These are phyloP conservation scores for Thoreauomyces humboldtii DNA, from an alignment of 192 early-diverging fungal genomes.

Conservation along the genomic window DNA sequence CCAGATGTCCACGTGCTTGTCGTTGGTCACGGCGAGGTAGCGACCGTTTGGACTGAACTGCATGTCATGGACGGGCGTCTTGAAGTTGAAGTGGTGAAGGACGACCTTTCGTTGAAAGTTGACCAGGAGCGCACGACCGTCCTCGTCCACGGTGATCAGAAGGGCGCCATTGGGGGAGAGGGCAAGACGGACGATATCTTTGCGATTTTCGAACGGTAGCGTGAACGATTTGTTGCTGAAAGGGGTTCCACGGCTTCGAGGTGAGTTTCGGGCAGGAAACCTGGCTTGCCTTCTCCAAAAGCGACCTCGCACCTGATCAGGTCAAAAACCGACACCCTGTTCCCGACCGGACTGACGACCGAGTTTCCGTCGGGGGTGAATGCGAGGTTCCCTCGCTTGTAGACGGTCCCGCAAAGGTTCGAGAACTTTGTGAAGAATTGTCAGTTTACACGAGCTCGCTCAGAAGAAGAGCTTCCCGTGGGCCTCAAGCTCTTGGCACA, in stretches of 20 bases:
- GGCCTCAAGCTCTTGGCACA: neutral
- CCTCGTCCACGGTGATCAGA: constrained; percentile 91
- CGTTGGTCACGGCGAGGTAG: constrained; percentile 83
- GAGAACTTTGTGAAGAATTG: constrained; percentile 65
- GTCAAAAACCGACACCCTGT: constrained; percentile 93
- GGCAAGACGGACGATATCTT: constrained; percentile 85
- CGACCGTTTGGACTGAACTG: constrained; percentile 91
- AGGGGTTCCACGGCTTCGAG: too few species aligned
- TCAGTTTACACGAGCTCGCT: neutral
- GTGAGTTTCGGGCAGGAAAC: too few species aligned
- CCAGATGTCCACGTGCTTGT: constrained; percentile 86
- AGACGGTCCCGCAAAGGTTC: constrained; percentile 97
- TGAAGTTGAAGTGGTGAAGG: constrained; percentile 89
- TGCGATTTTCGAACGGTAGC: constrained; percentile 90
- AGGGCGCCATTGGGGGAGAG: constrained; percentile 85
- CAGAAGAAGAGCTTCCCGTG: neutral
- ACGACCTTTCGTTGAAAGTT: constrained; percentile 83
- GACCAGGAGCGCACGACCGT: constrained; percentile 82
- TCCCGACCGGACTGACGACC: constrained; percentile 93
- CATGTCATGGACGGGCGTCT: constrained; percentile 73
- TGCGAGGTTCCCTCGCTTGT: constrained; percentile 90
- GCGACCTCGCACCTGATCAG: constrained; percentile 86
- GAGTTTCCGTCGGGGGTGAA: constrained; percentile 95
- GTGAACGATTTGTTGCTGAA: constrained; percentile 85
- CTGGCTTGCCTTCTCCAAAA: too few species aligned